phyloP scores from a whole-genome alignment of 2,329 filamentous ascomycete species.

The Monilinia aucupariae region DNA sequence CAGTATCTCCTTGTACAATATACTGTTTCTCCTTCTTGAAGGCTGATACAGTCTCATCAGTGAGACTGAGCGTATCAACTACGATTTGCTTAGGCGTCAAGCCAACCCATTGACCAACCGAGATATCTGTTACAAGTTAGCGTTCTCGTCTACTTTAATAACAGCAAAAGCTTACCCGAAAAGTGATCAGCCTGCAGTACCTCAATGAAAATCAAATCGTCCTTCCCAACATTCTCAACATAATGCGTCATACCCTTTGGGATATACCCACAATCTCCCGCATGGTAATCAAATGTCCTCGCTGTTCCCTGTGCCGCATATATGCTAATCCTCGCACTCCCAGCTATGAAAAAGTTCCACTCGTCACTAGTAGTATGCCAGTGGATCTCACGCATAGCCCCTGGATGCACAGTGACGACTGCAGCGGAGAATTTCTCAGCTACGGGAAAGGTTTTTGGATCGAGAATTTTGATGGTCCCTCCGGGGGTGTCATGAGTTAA shows the following conservation, averaged over 20 bases:
- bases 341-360: conserved; percentile 73
- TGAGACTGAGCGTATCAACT: conserved; percentile 48
- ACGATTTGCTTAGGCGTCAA: conserved; percentile 53
- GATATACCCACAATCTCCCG: conserved; percentile 73
- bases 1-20: conserved; percentile 36
- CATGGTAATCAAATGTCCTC: conserved; percentile 68
- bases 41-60: conserved; percentile 37
- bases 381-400: conserved; percentile 45
- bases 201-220: conserved; percentile 70
- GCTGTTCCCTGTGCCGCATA: conserved; percentile 65
- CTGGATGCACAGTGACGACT: conserved; percentile 62
- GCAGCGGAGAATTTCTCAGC: conserved; percentile 69
- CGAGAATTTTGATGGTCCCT: conserved; percentile 67
- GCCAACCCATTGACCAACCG: conserved; percentile 44
- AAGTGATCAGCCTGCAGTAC: conserved; percentile 69
- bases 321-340: conserved; percentile 67
- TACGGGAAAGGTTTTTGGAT: conserved; percentile 70
- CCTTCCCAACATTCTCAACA: conserved; percentile 75
- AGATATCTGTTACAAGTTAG: conserved; percentile 35
- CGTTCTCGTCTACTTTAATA: not conserved
- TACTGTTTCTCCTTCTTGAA: conserved; percentile 44
- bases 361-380: conserved; percentile 78
- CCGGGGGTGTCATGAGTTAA: conserved; percentile 68
- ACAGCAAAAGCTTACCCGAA: conserved; percentile 24
- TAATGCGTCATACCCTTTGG: conserved; percentile 75